Evolutionary conservation across 2,329 filamentous ascomycete species (phyloP).

Genomic region (Epichloe hybrida): DNA sequence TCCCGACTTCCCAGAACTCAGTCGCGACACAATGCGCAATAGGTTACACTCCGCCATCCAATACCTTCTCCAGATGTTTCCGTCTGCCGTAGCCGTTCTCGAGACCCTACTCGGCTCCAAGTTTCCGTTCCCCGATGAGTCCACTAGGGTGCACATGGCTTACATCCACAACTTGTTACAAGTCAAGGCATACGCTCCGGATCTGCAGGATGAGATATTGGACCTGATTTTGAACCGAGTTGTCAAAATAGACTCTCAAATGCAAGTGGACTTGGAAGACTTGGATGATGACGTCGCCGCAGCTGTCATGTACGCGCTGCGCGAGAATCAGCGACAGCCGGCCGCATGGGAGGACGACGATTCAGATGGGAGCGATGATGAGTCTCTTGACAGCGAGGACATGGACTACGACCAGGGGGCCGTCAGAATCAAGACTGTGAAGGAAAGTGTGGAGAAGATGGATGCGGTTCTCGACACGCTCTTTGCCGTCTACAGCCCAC

Average conservation of each 20-base stretch:
- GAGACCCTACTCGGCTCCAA: conserved; percentile 51
- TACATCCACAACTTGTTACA: conserved; percentile 77
- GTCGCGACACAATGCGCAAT: conserved; percentile 50
- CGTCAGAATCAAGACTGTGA: conserved; percentile 55
- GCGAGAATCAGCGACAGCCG: conserved; percentile 13
- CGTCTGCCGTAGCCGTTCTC: conserved; percentile 60
- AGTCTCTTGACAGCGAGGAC: conserved; percentile 59
- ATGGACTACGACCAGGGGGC: conserved; percentile 50
- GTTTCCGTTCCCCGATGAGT: conserved; percentile 67
- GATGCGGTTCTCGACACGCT: conserved; percentile 80
- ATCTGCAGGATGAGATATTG: conserved; percentile 66
- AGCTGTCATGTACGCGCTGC: conserved; percentile 45
- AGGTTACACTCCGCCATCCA: conserved; percentile 65
- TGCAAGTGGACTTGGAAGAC: conserved; percentile 87
- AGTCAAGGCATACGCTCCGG: conserved; percentile 63
- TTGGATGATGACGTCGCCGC: conserved; percentile 79
- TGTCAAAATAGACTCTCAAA: conserved; percentile 89
- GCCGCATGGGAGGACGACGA: conserved; percentile 35
- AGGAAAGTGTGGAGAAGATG: conserved; percentile 78
- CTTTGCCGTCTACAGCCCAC: conserved; percentile 67
- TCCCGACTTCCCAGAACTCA: conserved; percentile 43
- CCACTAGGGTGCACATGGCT: conserved; percentile 65
- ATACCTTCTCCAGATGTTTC: conserved; percentile 68
- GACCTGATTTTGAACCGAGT: conserved; percentile 73
- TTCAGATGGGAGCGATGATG: conserved; percentile 50